Conservation (phyloP, 768 basidiomycete genomes). For the Neoboletus magnificus region DNA sequence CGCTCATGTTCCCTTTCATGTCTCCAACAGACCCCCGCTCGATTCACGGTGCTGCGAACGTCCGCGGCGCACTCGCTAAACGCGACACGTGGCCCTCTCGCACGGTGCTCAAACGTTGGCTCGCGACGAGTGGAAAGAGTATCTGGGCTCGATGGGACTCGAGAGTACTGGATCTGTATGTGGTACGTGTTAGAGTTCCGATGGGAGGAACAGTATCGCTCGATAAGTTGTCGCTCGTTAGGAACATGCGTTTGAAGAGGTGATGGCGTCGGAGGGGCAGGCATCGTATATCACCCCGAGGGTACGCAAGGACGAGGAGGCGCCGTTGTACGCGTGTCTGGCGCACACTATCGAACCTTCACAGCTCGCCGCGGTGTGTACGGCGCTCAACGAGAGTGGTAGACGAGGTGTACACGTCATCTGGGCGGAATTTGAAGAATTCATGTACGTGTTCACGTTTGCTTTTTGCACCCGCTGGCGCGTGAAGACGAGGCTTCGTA, state of each 20-base stretch:
- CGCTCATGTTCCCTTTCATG: constrained; percentile 31
- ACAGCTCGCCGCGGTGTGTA: constrained; percentile 21
- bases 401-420: constrained; percentile 24
- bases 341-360: constrained; percentile 26
- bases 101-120: constrained; percentile 18
- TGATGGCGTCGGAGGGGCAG: constrained; percentile 5
- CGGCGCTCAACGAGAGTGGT: constrained; percentile 5
- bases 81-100: constrained; percentile 28
- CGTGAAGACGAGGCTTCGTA: no score
- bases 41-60: constrained; percentile 29
- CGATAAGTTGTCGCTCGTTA: neutral
- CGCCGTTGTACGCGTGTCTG: constrained; percentile 21
- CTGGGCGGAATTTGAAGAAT: constrained; percentile 31
- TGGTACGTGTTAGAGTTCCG: constrained; percentile 13
- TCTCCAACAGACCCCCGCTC: constrained; percentile 26
- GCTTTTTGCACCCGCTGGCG: neutral
- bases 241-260: constrained; percentile 27
- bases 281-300: constrained; percentile 17
- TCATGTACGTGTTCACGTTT: constrained; percentile 19
- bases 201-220: neutral
- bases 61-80: constrained; percentile 26
- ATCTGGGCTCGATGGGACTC: constrained; percentile 26
- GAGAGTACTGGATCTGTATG: constrained; percentile 20
- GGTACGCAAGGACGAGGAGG: constrained; percentile 31
- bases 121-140: constrained; percentile 8